A percentile compares a stretch with the other conserved stretches of the same genome.
phyloP scores from a whole-genome alignment of 331 rosid genomes.

The Malus hybrid region DNA sequence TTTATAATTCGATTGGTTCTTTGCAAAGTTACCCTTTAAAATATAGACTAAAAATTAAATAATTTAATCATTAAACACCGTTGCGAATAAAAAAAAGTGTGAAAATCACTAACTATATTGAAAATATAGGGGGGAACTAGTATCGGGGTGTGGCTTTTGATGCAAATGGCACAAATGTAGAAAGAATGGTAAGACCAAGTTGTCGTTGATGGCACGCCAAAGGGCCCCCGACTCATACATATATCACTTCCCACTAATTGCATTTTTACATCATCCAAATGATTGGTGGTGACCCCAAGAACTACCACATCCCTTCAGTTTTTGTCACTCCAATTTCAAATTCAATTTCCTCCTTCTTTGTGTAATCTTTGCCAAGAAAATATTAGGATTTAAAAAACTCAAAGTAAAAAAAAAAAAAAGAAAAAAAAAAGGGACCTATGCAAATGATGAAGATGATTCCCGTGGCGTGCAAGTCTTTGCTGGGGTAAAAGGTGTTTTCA shows the following conservation, averaged over 20 bases:
- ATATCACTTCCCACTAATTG: constrained; percentile 30
- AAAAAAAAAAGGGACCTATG: constrained; percentile 8
- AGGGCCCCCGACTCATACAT: constrained; percentile 16
- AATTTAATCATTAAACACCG: too few relatives aligned
- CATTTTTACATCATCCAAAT: constrained; percentile 33
- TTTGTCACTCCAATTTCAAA: constrained; percentile 36
- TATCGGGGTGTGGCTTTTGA: constrained; percentile 28
- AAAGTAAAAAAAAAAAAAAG: too few relatives aligned
- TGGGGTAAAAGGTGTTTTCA: constrained; percentile 13
- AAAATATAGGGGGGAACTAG: not conserved
- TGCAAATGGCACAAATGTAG: constrained; percentile 15
- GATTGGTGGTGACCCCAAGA: constrained; percentile 44
- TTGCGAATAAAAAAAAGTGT: too few relatives aligned
- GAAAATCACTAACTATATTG: too few relatives aligned
- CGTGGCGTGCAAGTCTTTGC: constrained; percentile 55
- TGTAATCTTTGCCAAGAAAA: constrained; percentile 20
- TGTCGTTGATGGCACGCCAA: constrained; percentile 69
- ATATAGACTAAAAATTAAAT: too few relatives aligned
- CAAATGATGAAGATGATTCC: constrained; percentile 39
- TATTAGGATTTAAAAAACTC: not conserved
- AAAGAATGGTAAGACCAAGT: constrained; percentile 21
- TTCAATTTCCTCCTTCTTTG: constrained; percentile 4
- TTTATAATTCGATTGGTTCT: too few relatives aligned
- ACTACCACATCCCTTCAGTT: constrained; percentile 22
- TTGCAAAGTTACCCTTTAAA: too few relatives aligned